A percentile compares a stretch with the other conserved stretches of the same genome.
phyloP scores from a whole-genome alignment of 1,284 basidiomycete genomes.

The Trichosporon sp. region DNA sequence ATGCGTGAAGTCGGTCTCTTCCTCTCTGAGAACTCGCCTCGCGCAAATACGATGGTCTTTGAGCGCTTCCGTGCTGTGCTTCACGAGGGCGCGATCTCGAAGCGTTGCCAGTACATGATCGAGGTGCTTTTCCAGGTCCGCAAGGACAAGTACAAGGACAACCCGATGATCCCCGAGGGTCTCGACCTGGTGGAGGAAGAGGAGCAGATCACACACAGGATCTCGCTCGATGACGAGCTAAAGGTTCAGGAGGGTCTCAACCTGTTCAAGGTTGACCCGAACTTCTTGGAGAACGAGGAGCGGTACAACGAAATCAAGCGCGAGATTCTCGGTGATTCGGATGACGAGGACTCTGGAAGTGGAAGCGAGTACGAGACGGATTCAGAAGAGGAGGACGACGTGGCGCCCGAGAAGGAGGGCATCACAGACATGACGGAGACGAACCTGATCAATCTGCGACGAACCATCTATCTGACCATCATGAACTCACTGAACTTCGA shows the following conservation, averaged over 20 bases:
- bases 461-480: conserved; percentile 93
- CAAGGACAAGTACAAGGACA: conserved; percentile 98
- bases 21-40: conserved; percentile 86
- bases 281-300: conserved; percentile 85
- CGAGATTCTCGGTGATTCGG: conserved; percentile 77
- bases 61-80: conserved; percentile 94
- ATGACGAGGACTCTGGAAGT: conserved; percentile 56
- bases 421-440: conserved; percentile 95
- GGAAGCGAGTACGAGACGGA: conserved; percentile 63
- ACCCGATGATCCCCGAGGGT: conserved; percentile 86
- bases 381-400: conserved; percentile 58
- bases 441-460: conserved; percentile 88
- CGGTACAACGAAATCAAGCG: conserved; percentile 85
- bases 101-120: conserved; percentile 99
- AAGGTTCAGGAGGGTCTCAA: conserved; percentile 92
- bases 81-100: conserved; percentile 90
- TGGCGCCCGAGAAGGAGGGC: conserved; percentile 68
- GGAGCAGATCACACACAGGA: conserved; percentile 90
- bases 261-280: conserved; percentile 90
- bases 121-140: conserved; percentile 97
- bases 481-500: conserved; percentile 98
- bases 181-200: conserved; percentile 96
- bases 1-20: conserved; percentile 96
- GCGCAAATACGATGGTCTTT: conserved; percentile 86
- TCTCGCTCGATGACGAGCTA: conserved; percentile 85